These are phyloP conservation scores for Scheffersomyces parashehatae DNA, from an alignment of 1,139 yeast species.

Conservation along the genomic window DNA sequence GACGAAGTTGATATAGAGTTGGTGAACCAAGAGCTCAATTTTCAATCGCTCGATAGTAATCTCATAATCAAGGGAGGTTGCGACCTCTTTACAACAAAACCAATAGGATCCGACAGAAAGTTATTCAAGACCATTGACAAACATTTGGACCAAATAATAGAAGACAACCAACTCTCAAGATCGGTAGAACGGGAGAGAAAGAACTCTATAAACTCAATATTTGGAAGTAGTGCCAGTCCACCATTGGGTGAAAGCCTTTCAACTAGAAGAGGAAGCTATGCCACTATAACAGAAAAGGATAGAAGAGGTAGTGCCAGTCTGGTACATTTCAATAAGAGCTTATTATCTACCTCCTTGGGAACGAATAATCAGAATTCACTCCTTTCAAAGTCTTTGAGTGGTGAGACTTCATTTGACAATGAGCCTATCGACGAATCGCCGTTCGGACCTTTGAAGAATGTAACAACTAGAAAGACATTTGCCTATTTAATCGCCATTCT, in stretches of 20 bases:
- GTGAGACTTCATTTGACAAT: conserved; percentile 21
- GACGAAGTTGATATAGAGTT: conserved; percentile 90
- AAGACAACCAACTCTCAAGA: conserved; percentile 51
- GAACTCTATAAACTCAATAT: conserved; percentile 35
- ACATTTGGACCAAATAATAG: conserved; percentile 67
- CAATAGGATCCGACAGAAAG: conserved; percentile 86
- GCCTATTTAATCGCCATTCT: conserved; percentile 88
- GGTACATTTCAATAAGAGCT: conserved; percentile 11
- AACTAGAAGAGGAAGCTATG: conserved; percentile 22
- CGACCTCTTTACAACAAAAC: conserved; percentile 91
- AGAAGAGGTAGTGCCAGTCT: conserved; percentile 25
- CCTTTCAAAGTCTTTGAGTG: conserved; percentile 21
- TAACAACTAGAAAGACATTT: conserved; percentile 83
- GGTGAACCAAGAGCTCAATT: conserved; percentile 82
- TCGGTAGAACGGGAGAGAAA: conserved; percentile 44
- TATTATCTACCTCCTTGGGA: conserved; percentile 3
- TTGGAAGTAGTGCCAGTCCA: conserved; percentile 41
- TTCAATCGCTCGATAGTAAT: conserved; percentile 84
- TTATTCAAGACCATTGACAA: conserved; percentile 85
- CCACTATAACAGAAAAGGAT: conserved; percentile 21
- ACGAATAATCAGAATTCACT: conserved; percentile 7
- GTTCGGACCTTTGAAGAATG: conserved; percentile 87
- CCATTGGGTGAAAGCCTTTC: conserved; percentile 10
- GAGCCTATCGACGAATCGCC: conserved; percentile 61
- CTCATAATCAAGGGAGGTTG: conserved; percentile 80